Percentiles rank a stretch among this genome's conserved stretches.
Conservation (phyloP, 768 basidiomycete species). For the Candolleomyces efflorescens region DNA sequence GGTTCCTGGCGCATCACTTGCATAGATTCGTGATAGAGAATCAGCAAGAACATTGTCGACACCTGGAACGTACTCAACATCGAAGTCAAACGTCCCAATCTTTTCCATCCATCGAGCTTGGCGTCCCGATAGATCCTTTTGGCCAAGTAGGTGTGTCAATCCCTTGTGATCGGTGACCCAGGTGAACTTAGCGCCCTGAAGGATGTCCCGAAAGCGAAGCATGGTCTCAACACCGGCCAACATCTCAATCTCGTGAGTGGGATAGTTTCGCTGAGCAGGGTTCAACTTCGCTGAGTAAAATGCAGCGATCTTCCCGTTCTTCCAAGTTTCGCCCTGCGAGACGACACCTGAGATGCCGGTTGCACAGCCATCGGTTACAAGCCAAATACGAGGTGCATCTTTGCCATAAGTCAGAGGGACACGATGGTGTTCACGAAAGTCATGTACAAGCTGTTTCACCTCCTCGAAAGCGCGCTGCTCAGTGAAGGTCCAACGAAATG, state of each 20-base stretch:
- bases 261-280: slow-evolving; percentile 31
- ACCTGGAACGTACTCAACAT: slow-evolving; percentile 27
- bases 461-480: slow-evolving; percentile 32
- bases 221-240: slow-evolving; percentile 31
- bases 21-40: slow-evolving; percentile 30
- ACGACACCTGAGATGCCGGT: slow-evolving; percentile 26
- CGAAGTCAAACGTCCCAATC: slow-evolving; percentile 36
- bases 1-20: slow-evolving; percentile 17
- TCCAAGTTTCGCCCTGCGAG: slow-evolving; percentile 17
- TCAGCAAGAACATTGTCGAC: slow-evolving; percentile 35
- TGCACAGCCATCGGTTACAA: slow-evolving; percentile 27
- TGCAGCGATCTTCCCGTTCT: slow-evolving; percentile 17
- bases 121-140: slow-evolving; percentile 29
- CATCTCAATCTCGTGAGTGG: slow-evolving; percentile 34
- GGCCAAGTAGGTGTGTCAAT: slow-evolving; percentile 23
- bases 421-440: slow-evolving; percentile 17
- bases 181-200: slow-evolving; percentile 24
- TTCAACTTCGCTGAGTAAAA: slow-evolving; percentile 34
- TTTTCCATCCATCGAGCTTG: slow-evolving; percentile 38
- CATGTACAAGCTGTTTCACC: slow-evolving; percentile 22
- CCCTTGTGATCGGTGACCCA: slow-evolving; percentile 32
- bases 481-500: slow-evolving; percentile 24
- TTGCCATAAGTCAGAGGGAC: slow-evolving; percentile 15
- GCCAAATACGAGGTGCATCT: slow-evolving; percentile 18
- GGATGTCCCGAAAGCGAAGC: slow-evolving; percentile 21